These are phyloP conservation scores for Helicocarpus griseus DNA, from an alignment of 2,329 filamentous ascomycete species.

Conservation along the genomic window DNA sequence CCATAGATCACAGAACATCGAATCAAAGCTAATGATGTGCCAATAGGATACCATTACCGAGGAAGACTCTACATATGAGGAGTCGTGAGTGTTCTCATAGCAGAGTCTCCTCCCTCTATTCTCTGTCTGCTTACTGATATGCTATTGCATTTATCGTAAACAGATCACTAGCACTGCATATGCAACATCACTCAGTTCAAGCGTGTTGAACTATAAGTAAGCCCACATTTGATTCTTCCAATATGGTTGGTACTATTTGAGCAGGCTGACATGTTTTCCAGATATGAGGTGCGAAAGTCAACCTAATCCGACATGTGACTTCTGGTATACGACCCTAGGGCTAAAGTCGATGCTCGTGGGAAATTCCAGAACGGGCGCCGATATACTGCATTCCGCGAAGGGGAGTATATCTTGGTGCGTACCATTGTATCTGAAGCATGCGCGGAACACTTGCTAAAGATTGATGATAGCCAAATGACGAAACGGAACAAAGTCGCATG, in stretches of 20 bases:
- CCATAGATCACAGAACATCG: background rate
- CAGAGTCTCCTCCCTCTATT: background rate
- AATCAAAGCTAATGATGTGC: background rate
- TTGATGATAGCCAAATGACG: slow-evolving; percentile 22
- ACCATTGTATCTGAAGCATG: background rate
- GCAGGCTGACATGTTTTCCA: background rate
- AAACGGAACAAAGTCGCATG: slow-evolving; percentile 25
- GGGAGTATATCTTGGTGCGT: slow-evolving; percentile 13
- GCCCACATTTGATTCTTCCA: background rate
- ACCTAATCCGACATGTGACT: background rate
- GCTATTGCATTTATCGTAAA: background rate
- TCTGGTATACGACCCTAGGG: too few species aligned
- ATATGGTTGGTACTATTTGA: background rate
- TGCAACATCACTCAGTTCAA: slow-evolving; percentile 4
- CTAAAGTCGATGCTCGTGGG: background rate
- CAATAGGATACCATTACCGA: background rate
- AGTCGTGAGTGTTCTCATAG: background rate
- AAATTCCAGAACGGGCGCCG: slow-evolving; percentile 16
- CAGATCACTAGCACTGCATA: slow-evolving; percentile 6
- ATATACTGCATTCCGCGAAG: slow-evolving; percentile 17
- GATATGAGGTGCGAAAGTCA: background rate
- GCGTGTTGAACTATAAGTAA: slow-evolving; percentile 3
- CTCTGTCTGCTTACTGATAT: background rate
- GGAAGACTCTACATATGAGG: background rate
- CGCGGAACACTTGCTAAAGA: background rate